A percentile compares a stretch with the other conserved stretches of the same genome.
Conservation (phyloP, 1,284 basidiomycete genomes). For the Ceratobasidium sp. region DNA sequence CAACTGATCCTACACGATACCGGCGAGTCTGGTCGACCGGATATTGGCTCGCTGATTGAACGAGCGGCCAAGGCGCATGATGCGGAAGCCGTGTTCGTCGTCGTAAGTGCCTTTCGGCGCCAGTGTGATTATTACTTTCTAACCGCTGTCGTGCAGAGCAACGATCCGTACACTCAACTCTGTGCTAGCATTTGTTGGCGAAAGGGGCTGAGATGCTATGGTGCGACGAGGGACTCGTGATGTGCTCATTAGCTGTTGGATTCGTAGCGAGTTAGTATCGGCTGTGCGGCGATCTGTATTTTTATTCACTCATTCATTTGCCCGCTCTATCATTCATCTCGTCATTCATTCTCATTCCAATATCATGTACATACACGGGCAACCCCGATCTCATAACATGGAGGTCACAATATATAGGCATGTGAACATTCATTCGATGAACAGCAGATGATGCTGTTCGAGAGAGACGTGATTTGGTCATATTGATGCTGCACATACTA, state of each 20-base stretch:
- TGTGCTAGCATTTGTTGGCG: conserved; percentile 36
- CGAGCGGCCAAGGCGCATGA: conserved; percentile 35
- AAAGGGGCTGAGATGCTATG: conserved; percentile 42
- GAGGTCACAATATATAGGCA: too few species aligned
- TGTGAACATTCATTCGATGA: too few species aligned
- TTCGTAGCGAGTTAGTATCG: neutral
- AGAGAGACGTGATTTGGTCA: too few species aligned
- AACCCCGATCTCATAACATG: neutral
- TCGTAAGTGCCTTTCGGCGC: neutral
- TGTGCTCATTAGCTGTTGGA: neutral
- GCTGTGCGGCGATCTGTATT: neutral
- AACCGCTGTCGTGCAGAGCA: neutral
- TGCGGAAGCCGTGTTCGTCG: conserved; percentile 38
- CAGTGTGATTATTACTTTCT: neutral
- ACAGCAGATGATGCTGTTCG: too few species aligned
- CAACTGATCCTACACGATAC: conserved; percentile 43
- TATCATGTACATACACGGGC: neutral
- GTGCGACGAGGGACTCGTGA: conserved; percentile 35
- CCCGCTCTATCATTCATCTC: neutral
- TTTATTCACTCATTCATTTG: conserved; percentile 8
- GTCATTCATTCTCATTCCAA: neutral
- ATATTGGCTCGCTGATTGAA: conserved; percentile 36
- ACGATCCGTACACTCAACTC: conserved; percentile 37
- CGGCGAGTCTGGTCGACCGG: conserved; percentile 35
- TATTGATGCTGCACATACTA: too few species aligned